Evolutionary conservation across 768 basidiomycete species (phyloP).

Genomic region (Agaricus sinodeliciosus): DNA sequence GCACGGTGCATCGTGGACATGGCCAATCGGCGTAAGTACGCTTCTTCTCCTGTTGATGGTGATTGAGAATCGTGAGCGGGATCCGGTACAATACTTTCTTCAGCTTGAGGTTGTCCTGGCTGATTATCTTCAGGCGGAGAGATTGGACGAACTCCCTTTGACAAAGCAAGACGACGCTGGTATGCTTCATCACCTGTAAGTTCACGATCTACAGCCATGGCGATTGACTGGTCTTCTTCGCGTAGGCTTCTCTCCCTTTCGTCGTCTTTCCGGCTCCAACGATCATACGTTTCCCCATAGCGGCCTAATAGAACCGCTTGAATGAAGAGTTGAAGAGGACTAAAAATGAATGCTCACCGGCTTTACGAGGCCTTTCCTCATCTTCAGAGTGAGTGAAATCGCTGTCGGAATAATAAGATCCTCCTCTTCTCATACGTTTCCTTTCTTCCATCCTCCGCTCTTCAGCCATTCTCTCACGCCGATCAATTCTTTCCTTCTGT

Average conservation of each 20-base stretch:
- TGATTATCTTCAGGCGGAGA: conserved; percentile 17
- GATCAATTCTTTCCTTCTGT: conserved; percentile 67
- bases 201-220: conserved; percentile 28
- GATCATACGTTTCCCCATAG: conserved; percentile 44
- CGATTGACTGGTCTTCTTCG: conserved; percentile 18
- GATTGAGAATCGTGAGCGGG: background rate
- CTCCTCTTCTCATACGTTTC: conserved; percentile 50
- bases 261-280: conserved; percentile 43
- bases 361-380: conserved; percentile 58
- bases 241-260: conserved; percentile 21
- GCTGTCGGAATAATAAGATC: conserved; percentile 56
- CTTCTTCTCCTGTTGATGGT: conserved; percentile 53
- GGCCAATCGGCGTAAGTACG: conserved; percentile 54
- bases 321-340: background rate
- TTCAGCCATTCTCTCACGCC: conserved; percentile 59
- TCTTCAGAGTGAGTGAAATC: conserved; percentile 61
- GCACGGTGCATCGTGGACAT: conserved; percentile 38
- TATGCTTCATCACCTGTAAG: conserved; percentile 78
- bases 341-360: conserved; percentile 38
- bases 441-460: conserved; percentile 50
- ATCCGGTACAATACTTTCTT: conserved; percentile 6
- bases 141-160: conserved; percentile 23
- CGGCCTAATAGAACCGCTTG: conserved; percentile 28
- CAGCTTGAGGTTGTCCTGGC: conserved; percentile 14
- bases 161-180: conserved; percentile 69